Conservation (phyloP, 345 rosid genomes). For the Citrus trifoliata region DNA sequence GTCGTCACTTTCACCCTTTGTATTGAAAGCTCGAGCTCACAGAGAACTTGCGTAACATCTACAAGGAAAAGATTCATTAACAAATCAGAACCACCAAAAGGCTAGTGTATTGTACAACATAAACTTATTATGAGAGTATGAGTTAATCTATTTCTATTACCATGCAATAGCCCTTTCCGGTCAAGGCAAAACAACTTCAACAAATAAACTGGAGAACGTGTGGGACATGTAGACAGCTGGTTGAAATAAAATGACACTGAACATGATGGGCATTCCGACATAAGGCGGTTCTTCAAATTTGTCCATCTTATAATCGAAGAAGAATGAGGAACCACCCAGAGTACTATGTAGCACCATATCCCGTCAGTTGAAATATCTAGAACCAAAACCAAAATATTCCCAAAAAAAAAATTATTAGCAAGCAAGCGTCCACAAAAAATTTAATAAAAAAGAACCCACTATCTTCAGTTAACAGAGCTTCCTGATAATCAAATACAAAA, state of each 20-base stretch:
- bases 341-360: slow-evolving; percentile 72
- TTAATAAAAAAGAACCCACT: neutral
- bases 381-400: neutral
- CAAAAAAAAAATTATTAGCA: neutral
- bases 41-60: slow-evolving; percentile 83
- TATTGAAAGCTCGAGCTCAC: slow-evolving; percentile 81
- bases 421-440: neutral
- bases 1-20: slow-evolving; percentile 86
- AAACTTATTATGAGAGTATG: neutral
- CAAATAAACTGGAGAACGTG: slow-evolving; percentile 54
- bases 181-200: slow-evolving; percentile 69
- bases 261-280: slow-evolving; percentile 62
- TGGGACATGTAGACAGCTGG: slow-evolving; percentile 32
- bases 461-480: neutral
- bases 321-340: slow-evolving; percentile 70
- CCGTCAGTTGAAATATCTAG: slow-evolving; percentile 92
- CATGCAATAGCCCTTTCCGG: slow-evolving; percentile 65
- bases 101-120: neutral
- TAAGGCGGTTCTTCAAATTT: slow-evolving; percentile 66
- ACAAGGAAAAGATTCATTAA: slow-evolving; percentile 14
- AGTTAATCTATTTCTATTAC: slow-evolving; percentile 29
- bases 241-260: slow-evolving; percentile 39
- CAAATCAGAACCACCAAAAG: slow-evolving; percentile 8
- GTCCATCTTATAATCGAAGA: slow-evolving; percentile 59
- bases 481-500: neutral